Evolutionary conservation across 2,329 filamentous ascomycete genomes (phyloP).

Genomic region (Neoarthrinium moseri): DNA sequence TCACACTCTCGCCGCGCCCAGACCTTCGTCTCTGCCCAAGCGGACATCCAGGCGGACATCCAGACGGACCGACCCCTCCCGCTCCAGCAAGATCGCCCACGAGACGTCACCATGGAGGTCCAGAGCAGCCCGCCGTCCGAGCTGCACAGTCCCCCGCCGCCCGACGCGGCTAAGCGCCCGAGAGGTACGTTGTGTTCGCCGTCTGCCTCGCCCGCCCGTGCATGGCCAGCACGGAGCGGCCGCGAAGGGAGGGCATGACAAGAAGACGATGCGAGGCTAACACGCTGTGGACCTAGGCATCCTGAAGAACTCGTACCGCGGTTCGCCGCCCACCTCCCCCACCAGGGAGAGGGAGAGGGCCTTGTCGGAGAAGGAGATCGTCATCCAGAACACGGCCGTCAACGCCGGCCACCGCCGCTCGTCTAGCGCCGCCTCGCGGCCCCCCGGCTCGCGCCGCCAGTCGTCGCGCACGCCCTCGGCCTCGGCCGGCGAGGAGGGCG

Average conservation of each 20-base stretch:
- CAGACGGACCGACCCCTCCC: no score
- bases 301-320: conserved; percentile 82
- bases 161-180: conserved; percentile 24
- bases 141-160: conserved; percentile 19
- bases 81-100: no score
- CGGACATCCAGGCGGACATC: no score
- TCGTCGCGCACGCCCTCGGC: conserved; percentile 53
- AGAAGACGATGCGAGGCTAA: neutral
- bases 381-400: conserved; percentile 88
- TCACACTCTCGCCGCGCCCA: no score
- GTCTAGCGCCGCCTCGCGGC: conserved; percentile 68
- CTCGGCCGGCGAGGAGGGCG: conserved; percentile 42
- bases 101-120: conserved; percentile 29
- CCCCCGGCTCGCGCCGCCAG: conserved; percentile 67
- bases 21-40: no score
- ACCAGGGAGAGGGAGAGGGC: conserved; percentile 47
- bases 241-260: no score
- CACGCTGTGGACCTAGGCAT: conserved; percentile 65
- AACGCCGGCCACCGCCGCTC: conserved; percentile 89
- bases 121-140: conserved; percentile 22
- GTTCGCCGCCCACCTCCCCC: conserved; percentile 55
- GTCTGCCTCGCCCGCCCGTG: neutral
- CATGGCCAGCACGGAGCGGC: conserved; percentile 9
- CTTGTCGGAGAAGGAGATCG: conserved; percentile 81
- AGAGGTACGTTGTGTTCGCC: conserved; percentile 25